Evolutionary conservation across 208 protist species (phyloP).

Genomic region (Acanthamoeba polyphaga): DNA sequence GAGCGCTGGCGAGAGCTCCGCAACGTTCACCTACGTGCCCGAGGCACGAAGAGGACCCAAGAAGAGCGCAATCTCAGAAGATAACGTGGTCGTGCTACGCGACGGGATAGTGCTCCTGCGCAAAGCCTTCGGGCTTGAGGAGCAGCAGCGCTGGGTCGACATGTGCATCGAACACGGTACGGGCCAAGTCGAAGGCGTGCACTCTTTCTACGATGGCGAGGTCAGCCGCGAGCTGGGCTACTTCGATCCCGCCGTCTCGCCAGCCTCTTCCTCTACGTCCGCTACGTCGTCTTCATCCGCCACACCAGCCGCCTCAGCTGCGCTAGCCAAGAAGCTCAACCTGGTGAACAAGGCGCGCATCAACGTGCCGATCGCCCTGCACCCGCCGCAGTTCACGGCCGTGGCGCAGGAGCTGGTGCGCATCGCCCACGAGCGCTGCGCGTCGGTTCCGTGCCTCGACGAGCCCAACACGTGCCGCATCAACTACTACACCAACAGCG

Average conservation of each 20-base stretch:
- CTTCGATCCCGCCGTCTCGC: not conserved
- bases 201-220: constrained; percentile 62
- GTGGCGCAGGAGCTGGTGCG: constrained; percentile 49
- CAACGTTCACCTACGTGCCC: not conserved
- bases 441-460: constrained; percentile 15
- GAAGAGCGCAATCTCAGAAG: not conserved
- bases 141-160: constrained; percentile 54
- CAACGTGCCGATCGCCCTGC: constrained; percentile 59
- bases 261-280: not conserved
- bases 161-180: constrained; percentile 54
- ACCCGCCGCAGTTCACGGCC: constrained; percentile 2
- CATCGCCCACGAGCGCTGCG: constrained; percentile 17
- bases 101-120: constrained; percentile 11
- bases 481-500: constrained; percentile 64
- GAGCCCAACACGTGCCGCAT: constrained; percentile 65
- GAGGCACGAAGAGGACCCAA: not conserved
- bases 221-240: constrained; percentile 16
- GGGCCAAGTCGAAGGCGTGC: constrained; percentile 19
- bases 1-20: not conserved
- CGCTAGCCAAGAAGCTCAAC: constrained; percentile 13
- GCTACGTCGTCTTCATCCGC: not conserved
- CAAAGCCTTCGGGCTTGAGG: constrained; percentile 1
- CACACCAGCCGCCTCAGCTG: not conserved
- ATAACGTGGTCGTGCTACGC: not conserved
- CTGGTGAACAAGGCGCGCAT: constrained; percentile 62